These are phyloP conservation scores for Periconia macrospinosa DNA, from an alignment of 2,329 filamentous ascomycete genomes.

Conservation along the genomic window DNA sequence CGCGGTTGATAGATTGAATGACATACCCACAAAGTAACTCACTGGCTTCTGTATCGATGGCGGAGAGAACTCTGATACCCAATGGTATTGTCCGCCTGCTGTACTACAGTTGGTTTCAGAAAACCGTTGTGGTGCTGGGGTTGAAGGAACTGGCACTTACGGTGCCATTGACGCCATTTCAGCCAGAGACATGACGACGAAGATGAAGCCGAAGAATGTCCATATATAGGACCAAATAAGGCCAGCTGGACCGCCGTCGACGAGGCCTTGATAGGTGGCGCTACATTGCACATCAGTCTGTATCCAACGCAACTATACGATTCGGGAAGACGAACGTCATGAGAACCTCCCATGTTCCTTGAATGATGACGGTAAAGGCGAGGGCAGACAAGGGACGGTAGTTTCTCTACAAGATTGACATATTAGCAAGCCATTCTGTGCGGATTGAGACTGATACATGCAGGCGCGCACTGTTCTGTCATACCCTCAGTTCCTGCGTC, in stretches of 20 bases:
- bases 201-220: conserved; percentile 37
- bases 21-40: conserved; percentile 20
- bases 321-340: no score
- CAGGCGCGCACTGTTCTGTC: background rate
- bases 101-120: conserved; percentile 10
- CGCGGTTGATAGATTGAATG: no score
- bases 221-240: conserved; percentile 41
- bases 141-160: background rate
- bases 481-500: conserved; percentile 33
- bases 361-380: conserved; percentile 37
- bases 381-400: conserved; percentile 36
- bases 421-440: background rate
- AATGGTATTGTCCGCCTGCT: conserved; percentile 40
- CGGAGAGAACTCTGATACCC: conserved; percentile 39
- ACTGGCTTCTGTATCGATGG: conserved; percentile 28
- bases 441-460: background rate
- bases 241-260: conserved; percentile 35
- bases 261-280: conserved; percentile 32
- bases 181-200: conserved; percentile 35
- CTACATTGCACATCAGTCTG: no score
- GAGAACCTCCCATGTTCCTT: conserved; percentile 38
- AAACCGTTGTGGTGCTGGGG: background rate
- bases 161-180: conserved; percentile 42
- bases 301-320: no score
- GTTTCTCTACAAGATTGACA: conserved; percentile 20